Conservation (phyloP, 2,329 filamentous ascomycete genomes). For the Exophiala dermatitidis region DNA sequence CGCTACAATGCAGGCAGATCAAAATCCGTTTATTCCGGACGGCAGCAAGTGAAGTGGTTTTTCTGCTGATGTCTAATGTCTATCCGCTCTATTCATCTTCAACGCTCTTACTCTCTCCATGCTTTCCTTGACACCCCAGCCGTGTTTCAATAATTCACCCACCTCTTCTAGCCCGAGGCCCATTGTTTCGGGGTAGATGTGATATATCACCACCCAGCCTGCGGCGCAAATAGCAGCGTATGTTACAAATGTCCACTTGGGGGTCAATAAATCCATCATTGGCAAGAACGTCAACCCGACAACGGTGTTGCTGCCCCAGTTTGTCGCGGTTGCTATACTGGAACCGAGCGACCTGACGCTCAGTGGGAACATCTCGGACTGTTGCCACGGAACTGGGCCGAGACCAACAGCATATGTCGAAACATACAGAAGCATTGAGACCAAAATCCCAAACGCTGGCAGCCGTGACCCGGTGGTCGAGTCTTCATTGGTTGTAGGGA, state of each 20-base stretch:
- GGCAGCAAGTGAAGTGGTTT: too few species aligned
- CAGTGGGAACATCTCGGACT: slow-evolving; percentile 78
- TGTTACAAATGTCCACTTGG: slow-evolving; percentile 69
- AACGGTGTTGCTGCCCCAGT: slow-evolving; percentile 81
- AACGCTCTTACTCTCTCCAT: slow-evolving; percentile 26
- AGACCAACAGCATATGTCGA: slow-evolving; percentile 79
- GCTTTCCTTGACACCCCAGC: slow-evolving; percentile 61
- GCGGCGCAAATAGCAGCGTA: slow-evolving; percentile 65
- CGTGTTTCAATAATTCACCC: slow-evolving; percentile 60
- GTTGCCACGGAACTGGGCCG: slow-evolving; percentile 93
- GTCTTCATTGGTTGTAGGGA: slow-evolving; percentile 25
- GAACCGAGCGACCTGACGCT: slow-evolving; percentile 57
- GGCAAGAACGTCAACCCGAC: slow-evolving; percentile 82
- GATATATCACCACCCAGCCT: slow-evolving; percentile 63
- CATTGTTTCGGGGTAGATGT: slow-evolving; percentile 78
- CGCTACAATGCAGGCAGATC: background rate
- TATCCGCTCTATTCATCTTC: background rate
- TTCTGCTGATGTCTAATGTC: background rate
- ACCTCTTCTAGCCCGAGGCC: slow-evolving; percentile 77
- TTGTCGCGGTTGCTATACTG: slow-evolving; percentile 62
- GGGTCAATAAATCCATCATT: slow-evolving; percentile 69
- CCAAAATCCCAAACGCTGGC: slow-evolving; percentile 54
- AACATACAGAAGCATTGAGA: slow-evolving; percentile 75
- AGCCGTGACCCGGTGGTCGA: slow-evolving; percentile 35
- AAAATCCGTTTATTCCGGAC: background rate